Evolutionary conservation across 73 alveolate species (phyloP).

Genomic region (Tetrahymena elliotti): DNA sequence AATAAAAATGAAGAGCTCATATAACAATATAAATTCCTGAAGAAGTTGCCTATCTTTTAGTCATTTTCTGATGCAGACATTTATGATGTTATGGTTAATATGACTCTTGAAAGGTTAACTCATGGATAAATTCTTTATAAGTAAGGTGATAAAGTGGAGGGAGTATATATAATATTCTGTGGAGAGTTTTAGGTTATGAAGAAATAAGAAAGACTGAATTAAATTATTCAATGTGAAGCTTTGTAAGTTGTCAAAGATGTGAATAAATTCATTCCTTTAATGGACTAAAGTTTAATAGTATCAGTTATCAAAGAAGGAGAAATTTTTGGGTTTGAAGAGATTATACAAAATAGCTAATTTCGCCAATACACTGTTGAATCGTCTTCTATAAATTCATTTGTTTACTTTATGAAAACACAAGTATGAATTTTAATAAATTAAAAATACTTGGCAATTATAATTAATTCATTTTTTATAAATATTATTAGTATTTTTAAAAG

Average conservation of each 20-base stretch:
- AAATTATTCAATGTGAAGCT: not conserved
- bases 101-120: not conserved
- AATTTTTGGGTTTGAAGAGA: not conserved
- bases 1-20: not conserved
- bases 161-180: not conserved
- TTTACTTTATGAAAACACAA: not conserved
- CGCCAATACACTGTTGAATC: not conserved
- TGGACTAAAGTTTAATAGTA: not conserved
- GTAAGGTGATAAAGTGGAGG: not conserved
- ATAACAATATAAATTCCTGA: not conserved
- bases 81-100: not conserved
- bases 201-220: not conserved
- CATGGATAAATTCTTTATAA: not conserved
- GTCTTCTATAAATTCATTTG: not conserved
- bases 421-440: not conserved
- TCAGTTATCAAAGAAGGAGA: not conserved
- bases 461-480: not conserved
- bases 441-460: not conserved
- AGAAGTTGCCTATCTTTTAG: not conserved
- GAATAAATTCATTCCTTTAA: not conserved
- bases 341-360: not conserved
- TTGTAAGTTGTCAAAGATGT: not conserved
- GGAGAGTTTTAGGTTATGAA: not conserved
- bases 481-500: not conserved
- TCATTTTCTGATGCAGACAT: not conserved